phyloP scores from a whole-genome alignment of 179 eudicot genomes.

The Camellia oleifera region DNA sequence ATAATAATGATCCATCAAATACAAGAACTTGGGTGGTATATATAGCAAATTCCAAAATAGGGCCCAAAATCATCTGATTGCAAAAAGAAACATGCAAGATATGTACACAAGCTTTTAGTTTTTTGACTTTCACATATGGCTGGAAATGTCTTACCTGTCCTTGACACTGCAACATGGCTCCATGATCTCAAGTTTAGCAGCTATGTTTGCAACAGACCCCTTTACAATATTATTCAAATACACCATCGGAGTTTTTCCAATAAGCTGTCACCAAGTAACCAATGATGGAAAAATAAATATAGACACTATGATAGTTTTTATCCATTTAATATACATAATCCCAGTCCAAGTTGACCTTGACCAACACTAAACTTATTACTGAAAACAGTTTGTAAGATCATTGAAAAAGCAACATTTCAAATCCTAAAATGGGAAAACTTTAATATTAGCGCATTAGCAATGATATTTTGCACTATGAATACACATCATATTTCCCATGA shows the following conservation, averaged over 20 bases:
- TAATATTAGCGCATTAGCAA: neutral
- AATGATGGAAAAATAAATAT: neutral
- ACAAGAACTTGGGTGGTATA: neutral
- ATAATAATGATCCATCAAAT: neutral
- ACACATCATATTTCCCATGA: neutral
- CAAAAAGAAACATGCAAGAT: neutral
- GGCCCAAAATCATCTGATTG: neutral
- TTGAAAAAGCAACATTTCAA: neutral
- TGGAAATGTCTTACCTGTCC: conserved; percentile 58
- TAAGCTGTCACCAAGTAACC: conserved; percentile 51
- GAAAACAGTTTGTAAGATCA: neutral
- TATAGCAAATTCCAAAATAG: neutral
- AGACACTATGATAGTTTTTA: neutral
- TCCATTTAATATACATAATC: neutral
- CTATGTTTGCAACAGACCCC: conserved; percentile 85
- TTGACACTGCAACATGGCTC: conserved; percentile 98
- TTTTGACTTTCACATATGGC: neutral
- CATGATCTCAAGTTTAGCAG: conserved; percentile 98
- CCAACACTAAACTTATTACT: neutral
- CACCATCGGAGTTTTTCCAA: conserved; percentile 96
- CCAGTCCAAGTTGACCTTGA: neutral
- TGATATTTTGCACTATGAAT: neutral
- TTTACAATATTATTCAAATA: conserved; percentile 73
- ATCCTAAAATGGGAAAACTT: neutral
- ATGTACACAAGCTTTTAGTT: neutral